Evolutionary conservation across 116 monocot species (phyloP).

Genomic region (Posidonia oceanica): DNA sequence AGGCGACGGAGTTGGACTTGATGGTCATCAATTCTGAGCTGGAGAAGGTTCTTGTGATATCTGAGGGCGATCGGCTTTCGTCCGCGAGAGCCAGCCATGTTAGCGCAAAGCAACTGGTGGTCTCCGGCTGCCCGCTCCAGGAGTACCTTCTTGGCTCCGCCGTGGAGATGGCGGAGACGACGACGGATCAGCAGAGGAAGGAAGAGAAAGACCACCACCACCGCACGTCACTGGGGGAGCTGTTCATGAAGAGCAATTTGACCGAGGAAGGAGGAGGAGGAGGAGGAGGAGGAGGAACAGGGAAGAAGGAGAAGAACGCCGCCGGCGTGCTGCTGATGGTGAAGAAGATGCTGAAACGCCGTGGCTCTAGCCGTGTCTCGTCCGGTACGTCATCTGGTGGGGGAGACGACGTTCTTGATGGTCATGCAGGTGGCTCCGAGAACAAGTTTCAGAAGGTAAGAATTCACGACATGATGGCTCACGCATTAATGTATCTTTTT

Average conservation of each 20-base stretch:
- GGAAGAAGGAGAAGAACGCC: neutral
- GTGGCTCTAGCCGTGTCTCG: neutral
- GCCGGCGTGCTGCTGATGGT: conserved; percentile 9
- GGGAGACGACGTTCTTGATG: neutral
- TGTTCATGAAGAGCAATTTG: conserved; percentile 14
- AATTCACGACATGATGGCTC: no score
- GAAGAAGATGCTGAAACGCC: conserved; percentile 16
- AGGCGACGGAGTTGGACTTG: conserved; percentile 13
- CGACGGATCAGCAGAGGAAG: neutral
- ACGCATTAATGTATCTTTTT: no score
- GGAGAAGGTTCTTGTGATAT: conserved; percentile 8
- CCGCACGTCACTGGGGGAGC: conserved; percentile 11
- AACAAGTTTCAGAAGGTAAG: conserved; percentile 19
- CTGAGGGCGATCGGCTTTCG: conserved; percentile 4
- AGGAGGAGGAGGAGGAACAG: neutral
- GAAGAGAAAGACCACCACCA: neutral
- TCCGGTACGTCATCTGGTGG: neutral
- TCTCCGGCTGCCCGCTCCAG: conserved; percentile 8
- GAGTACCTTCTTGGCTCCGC: conserved; percentile 11
- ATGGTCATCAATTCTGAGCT: conserved; percentile 15
- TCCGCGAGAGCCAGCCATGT: conserved; percentile 11
- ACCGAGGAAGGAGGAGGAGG: neutral
- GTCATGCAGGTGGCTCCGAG: neutral
- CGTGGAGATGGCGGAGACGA: conserved; percentile 9
- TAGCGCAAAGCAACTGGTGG: conserved; percentile 14